Base-by-base conservation (phyloP, 2,329 filamentous ascomycete genomes). In the Fusarium sambucinum region DNA sequence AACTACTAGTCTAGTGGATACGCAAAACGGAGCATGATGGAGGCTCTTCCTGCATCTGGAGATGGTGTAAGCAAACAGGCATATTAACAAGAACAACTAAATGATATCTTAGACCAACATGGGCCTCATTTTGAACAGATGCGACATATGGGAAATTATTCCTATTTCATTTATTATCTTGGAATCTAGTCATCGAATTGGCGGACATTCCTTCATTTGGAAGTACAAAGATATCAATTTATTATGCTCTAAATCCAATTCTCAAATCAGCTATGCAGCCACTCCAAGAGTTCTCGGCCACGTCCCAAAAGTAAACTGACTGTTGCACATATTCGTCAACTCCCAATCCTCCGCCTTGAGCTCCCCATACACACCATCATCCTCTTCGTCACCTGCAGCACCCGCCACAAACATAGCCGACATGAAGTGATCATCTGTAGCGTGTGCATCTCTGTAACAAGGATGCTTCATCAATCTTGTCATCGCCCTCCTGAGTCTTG, bases 371-470 rank as follows among this genome's bases (percentile, higher is more conserved):
- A 77, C 72, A 1, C 77, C 79, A 55, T 80, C 76, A 74, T 87
- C 85, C 25, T 83, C 82, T 53, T 76, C 71, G 32, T 82, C 82
- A 0, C 2, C 87, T 83, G 30, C 80, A 80, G 5, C 84, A 79
- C 89, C 89, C 0, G 88, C 86, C 1, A 89, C 84, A 77, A 91
- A 92, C 71, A 88, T 80, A 5, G 86, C 82, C 1, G 88, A 80
- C 86, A 91, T 90, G 67, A 89, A 91, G 73, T 92, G 89, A 74
- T 92, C 90, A 72, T 92, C 89, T 0, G 89, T 91, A 1, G 83
- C 89, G 77, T 92, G 89, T 0, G 90, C 89, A 69, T 91, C 89
- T 17, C 89, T 78, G 71, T 85, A 92, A 46, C 82, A 80, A 0
- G 89, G 89, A 71, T 91, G 86, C 79, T 91, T 91, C 88, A 91